A percentile compares a stretch with the other conserved stretches of the same genome.
Evolutionary conservation across 768 basidiomycete genomes (phyloP).

Genomic region (Boletus bicolor): DNA sequence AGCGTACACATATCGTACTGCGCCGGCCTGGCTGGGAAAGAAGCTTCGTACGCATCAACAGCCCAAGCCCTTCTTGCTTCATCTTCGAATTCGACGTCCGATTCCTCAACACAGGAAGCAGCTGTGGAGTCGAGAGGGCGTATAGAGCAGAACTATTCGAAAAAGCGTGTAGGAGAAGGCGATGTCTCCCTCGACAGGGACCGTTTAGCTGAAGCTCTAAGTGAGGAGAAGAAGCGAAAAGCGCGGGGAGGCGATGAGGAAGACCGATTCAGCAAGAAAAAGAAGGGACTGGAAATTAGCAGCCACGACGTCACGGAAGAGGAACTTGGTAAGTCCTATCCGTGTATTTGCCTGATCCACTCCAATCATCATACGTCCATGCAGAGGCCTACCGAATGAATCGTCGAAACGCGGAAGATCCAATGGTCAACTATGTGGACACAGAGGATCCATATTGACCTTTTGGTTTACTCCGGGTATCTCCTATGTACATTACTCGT

Average conservation of each 20-base stretch:
- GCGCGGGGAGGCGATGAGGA: constrained; percentile 49
- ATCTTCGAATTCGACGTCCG: constrained; percentile 27
- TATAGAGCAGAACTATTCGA: constrained; percentile 71
- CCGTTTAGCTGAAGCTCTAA: constrained; percentile 63
- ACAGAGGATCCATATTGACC: constrained; percentile 32
- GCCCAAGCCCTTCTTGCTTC: constrained; percentile 63
- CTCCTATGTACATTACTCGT: no score
- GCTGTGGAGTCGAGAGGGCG: constrained; percentile 33
- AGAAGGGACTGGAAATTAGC: constrained; percentile 45
- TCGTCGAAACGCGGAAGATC: constrained; percentile 71
- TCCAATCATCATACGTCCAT: constrained; percentile 12
- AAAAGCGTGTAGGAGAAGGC: constrained; percentile 79
- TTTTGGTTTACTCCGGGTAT: no score
- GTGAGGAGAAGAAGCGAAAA: constrained; percentile 81
- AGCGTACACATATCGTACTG: constrained; percentile 85
- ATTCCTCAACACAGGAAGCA: constrained; percentile 30
- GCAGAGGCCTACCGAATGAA: constrained; percentile 90
- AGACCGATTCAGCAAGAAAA: constrained; percentile 60
- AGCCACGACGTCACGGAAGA: constrained; percentile 88
- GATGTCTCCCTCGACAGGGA: constrained; percentile 73
- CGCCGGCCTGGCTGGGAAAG: constrained; percentile 80
- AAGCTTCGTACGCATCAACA: constrained; percentile 71
- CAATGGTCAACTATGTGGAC: constrained; percentile 92
- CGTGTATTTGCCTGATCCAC: neutral
- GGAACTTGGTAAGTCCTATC: constrained; percentile 59